Evolutionary conservation across 2,329 filamentous ascomycete species (phyloP).

Genomic region (Penicillium aurantiogriseum): DNA sequence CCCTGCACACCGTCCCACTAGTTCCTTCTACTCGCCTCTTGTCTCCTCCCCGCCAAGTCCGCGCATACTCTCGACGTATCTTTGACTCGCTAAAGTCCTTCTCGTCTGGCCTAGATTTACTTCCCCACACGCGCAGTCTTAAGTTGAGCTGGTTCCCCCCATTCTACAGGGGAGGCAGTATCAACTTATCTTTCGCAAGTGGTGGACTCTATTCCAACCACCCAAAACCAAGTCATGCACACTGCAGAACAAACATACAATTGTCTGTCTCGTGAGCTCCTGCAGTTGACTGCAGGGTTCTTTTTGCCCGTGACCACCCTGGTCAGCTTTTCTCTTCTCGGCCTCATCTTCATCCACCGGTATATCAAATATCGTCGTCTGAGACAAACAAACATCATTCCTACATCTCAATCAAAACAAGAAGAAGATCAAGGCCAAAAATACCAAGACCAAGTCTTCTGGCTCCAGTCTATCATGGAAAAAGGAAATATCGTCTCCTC

Average conservation of each 20-base stretch:
- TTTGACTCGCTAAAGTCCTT: background rate
- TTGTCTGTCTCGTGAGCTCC: background rate
- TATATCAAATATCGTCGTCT: slow-evolving; percentile 1
- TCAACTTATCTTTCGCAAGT: background rate
- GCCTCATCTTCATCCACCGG: background rate
- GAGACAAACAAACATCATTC: background rate
- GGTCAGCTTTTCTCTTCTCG: background rate
- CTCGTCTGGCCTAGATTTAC: background rate
- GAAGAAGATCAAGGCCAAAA: background rate
- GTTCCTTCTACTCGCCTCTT: slow-evolving; percentile 1
- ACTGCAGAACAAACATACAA: background rate
- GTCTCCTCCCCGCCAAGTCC: background rate
- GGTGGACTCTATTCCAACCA: slow-evolving; percentile 7
- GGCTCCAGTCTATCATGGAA: slow-evolving; percentile 15
- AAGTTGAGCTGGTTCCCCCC: slow-evolving; percentile 6
- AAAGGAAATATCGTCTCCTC: slow-evolving; percentile 5
- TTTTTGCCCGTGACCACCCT: background rate
- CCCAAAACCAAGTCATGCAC: background rate
- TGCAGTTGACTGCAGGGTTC: background rate
- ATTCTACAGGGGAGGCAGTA: background rate
- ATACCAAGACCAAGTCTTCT: background rate
- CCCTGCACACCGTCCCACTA: slow-evolving; percentile 1
- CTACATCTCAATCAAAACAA: background rate
- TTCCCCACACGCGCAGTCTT: slow-evolving; percentile 1
- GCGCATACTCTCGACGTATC: background rate